Base-by-base conservation (phyloP, 2,329 filamentous ascomycete genomes). In the Westerdykella aurantiaca region DNA sequence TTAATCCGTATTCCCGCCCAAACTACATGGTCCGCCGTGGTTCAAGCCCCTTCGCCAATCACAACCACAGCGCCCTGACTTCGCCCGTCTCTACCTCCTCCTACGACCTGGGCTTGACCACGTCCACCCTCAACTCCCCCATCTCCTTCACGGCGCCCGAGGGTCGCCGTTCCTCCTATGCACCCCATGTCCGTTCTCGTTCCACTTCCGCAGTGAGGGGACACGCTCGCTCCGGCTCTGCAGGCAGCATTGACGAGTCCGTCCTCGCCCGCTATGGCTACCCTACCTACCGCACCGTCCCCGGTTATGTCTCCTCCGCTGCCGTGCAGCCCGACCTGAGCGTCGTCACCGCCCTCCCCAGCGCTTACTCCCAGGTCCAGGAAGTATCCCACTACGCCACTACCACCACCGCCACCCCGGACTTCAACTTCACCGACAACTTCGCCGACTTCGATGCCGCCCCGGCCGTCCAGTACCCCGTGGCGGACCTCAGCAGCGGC, bases 221-320 rank as follows among this genome's bases (percentile, higher is more conserved):
- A 18, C 65, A 69, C 42, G 62, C 63, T 31, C 70, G 86, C 51
- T 80, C 84, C 37, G 76, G 78, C 9, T 88, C 86, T 16, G 80
- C 77, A 37, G 82, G 80, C 57, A 81, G 79, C 57, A 73, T 90
- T 37, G 85, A 90, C 53, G 79, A 80, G 51, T 72, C 73, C 46
- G 74, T 79, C 31, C 70, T 88, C 44, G 81, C 78, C 56, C 82
- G 82, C 53, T 91, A 83, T 69, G 85, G 83, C 47, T 94, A 88
- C 70, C 85, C 88, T n/a, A 86, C 86, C 38, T 95, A 93, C 69
- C 83, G 85, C 45, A 83, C 86, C 57, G 76, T 88, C 66, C 83
- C 86, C 25, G 72, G 69, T 52, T 80, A 78, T 52, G 66, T 74
- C 43, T 69, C 74, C 56, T 52, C 69, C 40, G 55, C 61, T 52